phyloP scores from a whole-genome alignment of 805 yeast species.

The Yarrowia sp. region DNA sequence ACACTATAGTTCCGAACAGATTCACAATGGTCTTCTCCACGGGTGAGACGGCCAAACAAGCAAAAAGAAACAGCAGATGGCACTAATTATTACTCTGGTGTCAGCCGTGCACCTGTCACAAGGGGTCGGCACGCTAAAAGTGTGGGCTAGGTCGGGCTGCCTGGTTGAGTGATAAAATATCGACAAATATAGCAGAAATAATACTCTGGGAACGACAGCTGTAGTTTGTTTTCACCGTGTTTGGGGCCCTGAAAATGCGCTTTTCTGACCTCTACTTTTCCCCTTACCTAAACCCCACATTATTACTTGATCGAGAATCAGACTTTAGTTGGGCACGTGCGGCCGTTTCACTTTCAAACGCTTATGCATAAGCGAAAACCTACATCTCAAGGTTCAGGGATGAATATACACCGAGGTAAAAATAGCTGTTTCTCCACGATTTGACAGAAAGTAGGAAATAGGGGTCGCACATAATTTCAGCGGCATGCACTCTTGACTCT shows the following conservation, averaged over 20 bases:
- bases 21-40: too few relatives aligned
- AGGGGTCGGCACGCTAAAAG: not conserved
- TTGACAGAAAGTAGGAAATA: not conserved
- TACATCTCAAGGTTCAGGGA: slow-evolving; percentile 3
- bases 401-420: not conserved
- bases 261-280: not conserved
- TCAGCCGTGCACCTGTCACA: slow-evolving; percentile 13
- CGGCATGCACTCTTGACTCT: too few relatives aligned
- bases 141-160: slow-evolving; percentile 4
- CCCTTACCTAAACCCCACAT: not conserved
- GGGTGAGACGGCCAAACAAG: too few relatives aligned
- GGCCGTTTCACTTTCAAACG: not conserved
- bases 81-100: not conserved
- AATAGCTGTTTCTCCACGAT: not conserved
- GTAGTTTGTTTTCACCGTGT: too few relatives aligned
- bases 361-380: slow-evolving; percentile 1
- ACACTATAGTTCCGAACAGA: too few relatives aligned
- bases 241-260: too few relatives aligned
- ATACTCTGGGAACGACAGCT: too few relatives aligned
- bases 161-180: not conserved
- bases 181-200: not conserved
- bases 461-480: not conserved
- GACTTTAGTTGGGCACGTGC: not conserved
- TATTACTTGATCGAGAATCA: too few relatives aligned
- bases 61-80: not conserved